Conservation (phyloP, 495 filamentous ascomycete genomes). For the Glutinoglossum americanum region DNA sequence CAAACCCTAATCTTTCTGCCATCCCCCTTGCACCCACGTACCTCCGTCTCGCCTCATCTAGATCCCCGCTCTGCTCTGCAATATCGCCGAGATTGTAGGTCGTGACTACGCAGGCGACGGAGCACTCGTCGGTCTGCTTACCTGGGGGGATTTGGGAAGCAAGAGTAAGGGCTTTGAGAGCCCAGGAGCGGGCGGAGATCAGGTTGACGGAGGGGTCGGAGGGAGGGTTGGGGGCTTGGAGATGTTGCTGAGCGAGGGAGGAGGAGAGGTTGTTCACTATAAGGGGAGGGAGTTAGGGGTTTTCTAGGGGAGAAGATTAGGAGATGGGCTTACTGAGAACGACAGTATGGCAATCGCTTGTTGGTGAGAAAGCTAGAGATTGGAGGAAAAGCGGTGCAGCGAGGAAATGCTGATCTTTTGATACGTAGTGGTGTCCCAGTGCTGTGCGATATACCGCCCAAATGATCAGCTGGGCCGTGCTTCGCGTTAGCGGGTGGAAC, state of each 20-base stretch:
- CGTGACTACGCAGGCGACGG: conserved; percentile 65
- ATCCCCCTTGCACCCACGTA: conserved; percentile 43
- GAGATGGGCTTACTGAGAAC: conserved; percentile 31
- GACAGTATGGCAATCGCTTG: conserved; percentile 45
- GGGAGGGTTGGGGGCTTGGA: conserved; percentile 12
- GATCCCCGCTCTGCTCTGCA: conserved; percentile 43
- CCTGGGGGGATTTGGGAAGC: conserved; percentile 31
- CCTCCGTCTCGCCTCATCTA: conserved; percentile 35
- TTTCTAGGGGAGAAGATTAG: background rate
- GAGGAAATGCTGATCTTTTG: conserved; percentile 46
- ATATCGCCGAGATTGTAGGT: conserved; percentile 72
- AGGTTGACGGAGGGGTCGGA: conserved; percentile 29
- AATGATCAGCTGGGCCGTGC: background rate
- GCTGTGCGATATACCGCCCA: conserved; percentile 19
- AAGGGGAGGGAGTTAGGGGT: background rate
- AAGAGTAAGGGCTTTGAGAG: conserved; percentile 38
- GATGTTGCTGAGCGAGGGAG: conserved; percentile 38
- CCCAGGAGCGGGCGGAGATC: conserved; percentile 47
- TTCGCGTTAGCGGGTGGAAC: background rate
- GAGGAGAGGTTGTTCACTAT: conserved; percentile 53
- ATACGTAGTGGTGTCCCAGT: conserved; percentile 50
- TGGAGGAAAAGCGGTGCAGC: conserved; percentile 79
- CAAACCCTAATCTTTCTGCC: conserved; percentile 38
- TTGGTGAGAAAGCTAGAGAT: conserved; percentile 38
- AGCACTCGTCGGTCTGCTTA: conserved; percentile 58